Percentiles rank a stretch among this genome's conserved stretches.
phyloP scores from a whole-genome alignment of 768 basidiomycete genomes.

The Auriscalpium vulgare region DNA sequence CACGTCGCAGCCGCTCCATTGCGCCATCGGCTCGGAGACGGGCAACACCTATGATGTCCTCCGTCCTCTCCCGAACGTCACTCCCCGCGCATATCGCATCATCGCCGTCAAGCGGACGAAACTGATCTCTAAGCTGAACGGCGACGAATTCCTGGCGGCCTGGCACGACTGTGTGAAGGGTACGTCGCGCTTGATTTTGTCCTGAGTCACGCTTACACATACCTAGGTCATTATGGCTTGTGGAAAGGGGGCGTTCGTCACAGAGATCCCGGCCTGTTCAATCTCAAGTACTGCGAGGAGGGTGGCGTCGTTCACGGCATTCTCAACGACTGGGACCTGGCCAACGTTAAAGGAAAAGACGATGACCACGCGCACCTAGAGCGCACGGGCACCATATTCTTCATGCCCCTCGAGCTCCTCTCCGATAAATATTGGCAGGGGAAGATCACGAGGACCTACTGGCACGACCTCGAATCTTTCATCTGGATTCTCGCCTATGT shows the following conservation, averaged over 20 bases:
- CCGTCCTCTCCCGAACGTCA: no score
- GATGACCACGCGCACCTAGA: background rate
- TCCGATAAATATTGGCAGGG: background rate
- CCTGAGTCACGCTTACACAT: background rate
- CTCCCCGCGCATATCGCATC: no score
- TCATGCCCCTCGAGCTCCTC: background rate
- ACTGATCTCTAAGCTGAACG: no score
- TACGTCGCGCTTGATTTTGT: background rate
- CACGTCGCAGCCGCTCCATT: no score
- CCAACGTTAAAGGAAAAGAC: background rate
- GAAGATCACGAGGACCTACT: background rate
- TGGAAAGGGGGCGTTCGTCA: background rate
- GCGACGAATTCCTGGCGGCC: no score
- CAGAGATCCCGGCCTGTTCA: background rate
- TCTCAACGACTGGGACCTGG: slow-evolving; percentile 1
- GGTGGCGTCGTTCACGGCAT: background rate
- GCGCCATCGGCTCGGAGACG: no score
- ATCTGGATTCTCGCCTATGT: background rate
- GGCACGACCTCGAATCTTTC: background rate
- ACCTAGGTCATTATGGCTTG: background rate
- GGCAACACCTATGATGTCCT: no score
- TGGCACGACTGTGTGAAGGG: background rate
- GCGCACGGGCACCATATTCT: background rate
- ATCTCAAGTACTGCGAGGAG: background rate
- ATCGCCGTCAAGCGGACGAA: no score